phyloP scores from a whole-genome alignment of 1,284 basidiomycete genomes.

The Neolentinus lepideus region DNA sequence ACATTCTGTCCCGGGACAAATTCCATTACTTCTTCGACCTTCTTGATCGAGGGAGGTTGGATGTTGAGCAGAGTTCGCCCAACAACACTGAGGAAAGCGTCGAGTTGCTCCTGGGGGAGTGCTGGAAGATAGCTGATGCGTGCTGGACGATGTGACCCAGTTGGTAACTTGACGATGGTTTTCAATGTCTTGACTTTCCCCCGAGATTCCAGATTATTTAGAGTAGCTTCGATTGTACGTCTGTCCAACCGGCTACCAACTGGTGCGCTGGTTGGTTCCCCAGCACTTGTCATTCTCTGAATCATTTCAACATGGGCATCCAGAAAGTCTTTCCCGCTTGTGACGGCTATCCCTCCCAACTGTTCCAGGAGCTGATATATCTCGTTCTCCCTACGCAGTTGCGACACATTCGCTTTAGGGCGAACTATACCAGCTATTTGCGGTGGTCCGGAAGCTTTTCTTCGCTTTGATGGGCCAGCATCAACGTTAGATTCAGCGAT shows the following conservation, averaged over 20 bases:
- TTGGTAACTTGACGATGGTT: conserved; percentile 45
- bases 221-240: conserved; percentile 53
- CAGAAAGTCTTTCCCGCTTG: conserved; percentile 59
- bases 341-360: conserved; percentile 57
- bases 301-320: conserved; percentile 57
- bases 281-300: conserved; percentile 42
- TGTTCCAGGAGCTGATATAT: conserved; percentile 54
- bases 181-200: conserved; percentile 61
- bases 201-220: conserved; percentile 52
- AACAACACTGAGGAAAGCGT: conserved; percentile 44
- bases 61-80: conserved; percentile 28
- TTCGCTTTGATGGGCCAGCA: neutral
- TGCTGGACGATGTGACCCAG: conserved; percentile 44
- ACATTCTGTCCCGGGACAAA: conserved; percentile 36
- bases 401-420: conserved; percentile 57
- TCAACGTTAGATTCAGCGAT: neutral
- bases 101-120: conserved; percentile 40
- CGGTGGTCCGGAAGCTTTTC: neutral
- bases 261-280: conserved; percentile 61
- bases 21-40: conserved; percentile 45
- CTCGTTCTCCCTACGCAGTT: conserved; percentile 72
- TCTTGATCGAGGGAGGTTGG: conserved; percentile 26
- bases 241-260: conserved; percentile 66
- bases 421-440: conserved; percentile 13
- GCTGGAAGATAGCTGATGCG: conserved; percentile 57